A percentile compares a stretch with the other conserved stretches of the same genome.
Conservation (phyloP, 805 yeast species). For the Saccharomycopsis malanga region DNA sequence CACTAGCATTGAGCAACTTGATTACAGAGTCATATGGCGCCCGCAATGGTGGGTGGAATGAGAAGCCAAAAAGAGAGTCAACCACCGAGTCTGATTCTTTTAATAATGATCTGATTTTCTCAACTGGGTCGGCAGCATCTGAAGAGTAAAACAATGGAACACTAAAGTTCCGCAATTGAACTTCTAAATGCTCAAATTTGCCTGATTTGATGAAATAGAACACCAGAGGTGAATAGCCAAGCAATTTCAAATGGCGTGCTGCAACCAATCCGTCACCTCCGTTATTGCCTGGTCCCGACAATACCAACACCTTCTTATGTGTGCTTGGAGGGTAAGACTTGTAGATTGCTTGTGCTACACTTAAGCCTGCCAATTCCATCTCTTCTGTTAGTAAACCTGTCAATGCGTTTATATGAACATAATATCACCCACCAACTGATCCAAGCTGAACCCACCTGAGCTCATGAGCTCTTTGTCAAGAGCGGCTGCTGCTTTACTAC, state of each 20-base stretch:
- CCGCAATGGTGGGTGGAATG: constrained; percentile 83
- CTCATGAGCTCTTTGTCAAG: constrained; percentile 87
- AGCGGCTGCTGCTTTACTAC: constrained; percentile 48
- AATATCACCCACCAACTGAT: constrained; percentile 58
- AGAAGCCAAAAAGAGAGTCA: constrained; percentile 89
- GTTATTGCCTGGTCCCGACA: constrained; percentile 95
- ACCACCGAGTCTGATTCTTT: constrained; percentile 43
- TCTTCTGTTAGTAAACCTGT: too few relatives aligned
- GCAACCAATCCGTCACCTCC: constrained; percentile 97
- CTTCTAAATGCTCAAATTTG: constrained; percentile 51
- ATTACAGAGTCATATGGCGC: constrained; percentile 58
- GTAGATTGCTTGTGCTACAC: constrained; percentile 84
- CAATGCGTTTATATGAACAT: too few relatives aligned
- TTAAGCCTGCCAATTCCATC: constrained; percentile 95
- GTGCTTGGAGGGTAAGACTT: constrained; percentile 52
- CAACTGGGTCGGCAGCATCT: constrained; percentile 1
- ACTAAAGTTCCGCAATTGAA: constrained; percentile 61
- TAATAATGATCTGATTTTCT: constrained; percentile 23
- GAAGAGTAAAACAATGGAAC: constrained; percentile 39
- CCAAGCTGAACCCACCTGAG: constrained; percentile 69
- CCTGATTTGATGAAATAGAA: constrained; percentile 54
- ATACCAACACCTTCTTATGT: constrained; percentile 48
- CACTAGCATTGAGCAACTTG: constrained; percentile 32
- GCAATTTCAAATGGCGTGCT: constrained; percentile 77
- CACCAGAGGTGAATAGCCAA: constrained; percentile 71